Evolutionary conservation across 2,329 filamentous ascomycete genomes (phyloP).

Genomic region (Monilinia laxa): DNA sequence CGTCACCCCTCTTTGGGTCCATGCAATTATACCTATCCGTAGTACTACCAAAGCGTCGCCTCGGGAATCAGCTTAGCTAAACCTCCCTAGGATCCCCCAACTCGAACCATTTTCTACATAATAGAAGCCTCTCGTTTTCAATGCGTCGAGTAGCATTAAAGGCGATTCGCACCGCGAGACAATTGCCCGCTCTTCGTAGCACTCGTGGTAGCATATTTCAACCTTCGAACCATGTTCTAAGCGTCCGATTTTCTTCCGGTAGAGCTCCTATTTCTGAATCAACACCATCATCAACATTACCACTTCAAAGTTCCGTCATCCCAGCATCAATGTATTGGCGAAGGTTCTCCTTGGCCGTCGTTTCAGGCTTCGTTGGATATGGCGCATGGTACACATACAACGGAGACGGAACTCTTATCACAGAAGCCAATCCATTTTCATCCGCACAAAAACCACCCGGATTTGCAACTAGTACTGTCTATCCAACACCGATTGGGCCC

Average conservation of each 20-base stretch:
- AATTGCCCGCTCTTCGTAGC: conserved; percentile 59
- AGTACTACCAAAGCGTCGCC: conserved; percentile 20
- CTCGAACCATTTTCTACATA: neutral
- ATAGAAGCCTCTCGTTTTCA: conserved; percentile 39
- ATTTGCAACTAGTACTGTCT: conserved; percentile 32
- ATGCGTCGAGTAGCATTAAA: conserved; percentile 75
- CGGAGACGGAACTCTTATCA: conserved; percentile 35
- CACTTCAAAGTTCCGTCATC: conserved; percentile 29
- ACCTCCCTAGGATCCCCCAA: conserved; percentile 10
- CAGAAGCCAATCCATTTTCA: conserved; percentile 20
- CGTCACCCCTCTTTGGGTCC: conserved; percentile 3
- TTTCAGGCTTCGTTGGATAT: conserved; percentile 68
- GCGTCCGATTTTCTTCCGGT: conserved; percentile 47
- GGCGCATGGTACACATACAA: conserved; percentile 75
- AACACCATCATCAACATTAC: conserved; percentile 31
- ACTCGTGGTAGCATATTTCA: conserved; percentile 47
- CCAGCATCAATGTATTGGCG: conserved; percentile 70
- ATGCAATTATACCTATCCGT: conserved; percentile 9
- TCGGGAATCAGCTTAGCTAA: conserved; percentile 21
- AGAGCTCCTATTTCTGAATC: conserved; percentile 22
- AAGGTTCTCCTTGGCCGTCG: conserved; percentile 63
- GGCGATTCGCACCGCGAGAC: conserved; percentile 66
- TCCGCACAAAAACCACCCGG: conserved; percentile 36
- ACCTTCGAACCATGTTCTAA: conserved; percentile 46
- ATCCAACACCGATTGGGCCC: conserved; percentile 29